A percentile compares a stretch with the other conserved stretches of the same genome.
These are phyloP conservation scores for Bonnemaisonia californica DNA, from an alignment of 31 red algal species.

Conservation along the genomic window DNA sequence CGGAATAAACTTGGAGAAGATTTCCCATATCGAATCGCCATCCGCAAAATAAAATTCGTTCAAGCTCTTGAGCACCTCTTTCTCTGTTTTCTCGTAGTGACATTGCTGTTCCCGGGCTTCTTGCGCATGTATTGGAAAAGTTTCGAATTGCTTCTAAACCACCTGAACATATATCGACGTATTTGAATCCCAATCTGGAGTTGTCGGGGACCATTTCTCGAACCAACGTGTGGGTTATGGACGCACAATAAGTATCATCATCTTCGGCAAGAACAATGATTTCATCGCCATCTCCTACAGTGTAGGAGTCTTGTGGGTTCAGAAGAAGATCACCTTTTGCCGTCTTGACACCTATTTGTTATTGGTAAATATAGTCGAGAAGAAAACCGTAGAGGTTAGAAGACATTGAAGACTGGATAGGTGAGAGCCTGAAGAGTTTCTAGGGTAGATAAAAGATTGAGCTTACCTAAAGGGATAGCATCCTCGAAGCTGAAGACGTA, in stretches of 20 bases:
- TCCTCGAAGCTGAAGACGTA: conserved; percentile 70
- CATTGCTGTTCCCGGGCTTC: conserved; percentile 21
- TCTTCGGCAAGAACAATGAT: conserved; percentile 73
- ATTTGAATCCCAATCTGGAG: conserved; percentile 14
- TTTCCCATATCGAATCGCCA: conserved; percentile 77
- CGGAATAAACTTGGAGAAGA: conserved; percentile 63
- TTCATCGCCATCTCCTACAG: conserved; percentile 65
- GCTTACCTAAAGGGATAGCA: conserved; percentile 66
- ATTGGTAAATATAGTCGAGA: no score
- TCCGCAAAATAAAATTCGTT: conserved; percentile 58
- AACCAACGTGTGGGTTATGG: conserved; percentile 69
- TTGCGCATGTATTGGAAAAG: conserved; percentile 56
- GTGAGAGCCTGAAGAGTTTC: no score
- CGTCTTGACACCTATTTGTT: conserved; percentile 71
- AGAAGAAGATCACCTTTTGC: conserved; percentile 51
- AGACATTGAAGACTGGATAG: no score
- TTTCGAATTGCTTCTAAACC: conserved; percentile 58
- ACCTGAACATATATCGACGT: conserved; percentile 56
- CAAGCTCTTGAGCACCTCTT: conserved; percentile 16
- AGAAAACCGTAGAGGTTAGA: no score
- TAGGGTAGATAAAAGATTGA: no score
- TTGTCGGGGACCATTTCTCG: conserved; percentile 42
- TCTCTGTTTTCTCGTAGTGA: conserved; percentile 31
- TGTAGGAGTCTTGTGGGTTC: conserved; percentile 57
- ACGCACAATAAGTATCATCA: conserved; percentile 70